A percentile compares a stretch with the other conserved stretches of the same genome.
Conservation (phyloP, 2,329 filamentous ascomycete genomes). For the Diaporthe australafricana region DNA sequence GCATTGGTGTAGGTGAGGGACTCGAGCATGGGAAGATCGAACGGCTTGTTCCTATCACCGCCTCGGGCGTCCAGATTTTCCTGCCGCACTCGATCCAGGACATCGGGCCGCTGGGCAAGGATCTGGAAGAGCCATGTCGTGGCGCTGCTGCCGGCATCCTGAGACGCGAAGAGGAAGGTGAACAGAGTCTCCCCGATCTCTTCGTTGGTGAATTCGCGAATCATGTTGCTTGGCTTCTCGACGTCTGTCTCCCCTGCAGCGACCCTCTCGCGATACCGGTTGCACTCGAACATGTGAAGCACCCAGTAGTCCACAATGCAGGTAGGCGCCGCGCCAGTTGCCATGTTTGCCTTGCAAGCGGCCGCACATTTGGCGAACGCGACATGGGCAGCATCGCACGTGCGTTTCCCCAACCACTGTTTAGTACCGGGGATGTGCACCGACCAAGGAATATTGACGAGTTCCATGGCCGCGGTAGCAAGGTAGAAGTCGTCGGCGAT, state of each 20-base stretch:
- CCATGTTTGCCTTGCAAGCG: slow-evolving; percentile 78
- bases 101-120: slow-evolving; percentile 61
- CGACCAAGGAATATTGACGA: slow-evolving; percentile 78
- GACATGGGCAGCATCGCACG: slow-evolving; percentile 75
- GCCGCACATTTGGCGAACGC: slow-evolving; percentile 80
- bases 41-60: slow-evolving; percentile 53
- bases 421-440: slow-evolving; percentile 82
- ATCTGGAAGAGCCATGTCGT: slow-evolving; percentile 66
- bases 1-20: slow-evolving; percentile 63
- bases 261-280: slow-evolving; percentile 72
- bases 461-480: slow-evolving; percentile 81
- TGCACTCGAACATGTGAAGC: slow-evolving; percentile 77
- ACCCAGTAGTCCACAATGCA: slow-evolving; percentile 87
- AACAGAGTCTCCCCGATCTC: slow-evolving; percentile 64
- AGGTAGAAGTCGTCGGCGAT: slow-evolving; percentile 85
- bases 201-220: slow-evolving; percentile 61
- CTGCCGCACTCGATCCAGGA: slow-evolving; percentile 56
- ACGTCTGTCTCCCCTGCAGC: slow-evolving; percentile 63
- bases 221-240: slow-evolving; percentile 59
- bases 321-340: slow-evolving; percentile 72
- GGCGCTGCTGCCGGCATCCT: slow-evolving; percentile 64
- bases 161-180: slow-evolving; percentile 65
- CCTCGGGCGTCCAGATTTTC: slow-evolving; percentile 59
- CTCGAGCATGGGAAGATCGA: slow-evolving; percentile 60
- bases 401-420: slow-evolving; percentile 81